These are phyloP conservation scores for Mycena crocata DNA, from an alignment of 768 basidiomycete genomes.

Conservation along the genomic window DNA sequence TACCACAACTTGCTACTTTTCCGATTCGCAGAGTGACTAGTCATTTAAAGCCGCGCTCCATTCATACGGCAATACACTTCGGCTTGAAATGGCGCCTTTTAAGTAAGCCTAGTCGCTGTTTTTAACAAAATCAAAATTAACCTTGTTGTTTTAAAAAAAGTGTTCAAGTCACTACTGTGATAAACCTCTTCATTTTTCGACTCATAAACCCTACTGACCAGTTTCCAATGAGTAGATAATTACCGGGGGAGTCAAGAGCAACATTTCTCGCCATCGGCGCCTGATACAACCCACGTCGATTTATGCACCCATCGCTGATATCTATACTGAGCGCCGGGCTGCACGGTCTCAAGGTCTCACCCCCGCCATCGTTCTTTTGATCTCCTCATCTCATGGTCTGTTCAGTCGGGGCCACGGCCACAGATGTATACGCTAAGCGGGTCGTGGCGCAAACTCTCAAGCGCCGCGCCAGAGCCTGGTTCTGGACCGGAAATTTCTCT, in stretches of 20 bases:
- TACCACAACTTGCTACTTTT: no score
- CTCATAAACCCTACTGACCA: no score
- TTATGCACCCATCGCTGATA: conserved; percentile 34
- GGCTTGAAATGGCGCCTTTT: conserved; percentile 49
- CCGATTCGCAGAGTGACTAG: no score
- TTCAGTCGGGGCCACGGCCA: conserved; percentile 32
- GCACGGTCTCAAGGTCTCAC: conserved; percentile 28
- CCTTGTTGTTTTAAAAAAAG: background rate
- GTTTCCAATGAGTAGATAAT: no score
- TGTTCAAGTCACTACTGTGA: conserved; percentile 18
- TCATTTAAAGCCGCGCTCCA: conserved; percentile 49
- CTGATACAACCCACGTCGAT: conserved; percentile 32
- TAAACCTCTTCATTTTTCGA: no score
- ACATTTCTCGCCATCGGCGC: conserved; percentile 15
- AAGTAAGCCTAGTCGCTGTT: conserved; percentile 22
- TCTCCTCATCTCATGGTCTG: background rate
- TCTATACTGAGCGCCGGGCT: conserved; percentile 24
- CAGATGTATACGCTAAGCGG: conserved; percentile 25
- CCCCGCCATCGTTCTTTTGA: background rate
- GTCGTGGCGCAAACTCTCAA: conserved; percentile 36
- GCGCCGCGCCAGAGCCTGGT: conserved; percentile 28
- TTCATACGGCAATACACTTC: conserved; percentile 44
- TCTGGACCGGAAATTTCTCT: conserved; percentile 33
- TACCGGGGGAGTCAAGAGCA: conserved; percentile 38
- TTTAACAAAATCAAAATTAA: background rate